phyloP scores from a whole-genome alignment of 192 early-diverging fungal species.

The Dissophora globulifera region DNA sequence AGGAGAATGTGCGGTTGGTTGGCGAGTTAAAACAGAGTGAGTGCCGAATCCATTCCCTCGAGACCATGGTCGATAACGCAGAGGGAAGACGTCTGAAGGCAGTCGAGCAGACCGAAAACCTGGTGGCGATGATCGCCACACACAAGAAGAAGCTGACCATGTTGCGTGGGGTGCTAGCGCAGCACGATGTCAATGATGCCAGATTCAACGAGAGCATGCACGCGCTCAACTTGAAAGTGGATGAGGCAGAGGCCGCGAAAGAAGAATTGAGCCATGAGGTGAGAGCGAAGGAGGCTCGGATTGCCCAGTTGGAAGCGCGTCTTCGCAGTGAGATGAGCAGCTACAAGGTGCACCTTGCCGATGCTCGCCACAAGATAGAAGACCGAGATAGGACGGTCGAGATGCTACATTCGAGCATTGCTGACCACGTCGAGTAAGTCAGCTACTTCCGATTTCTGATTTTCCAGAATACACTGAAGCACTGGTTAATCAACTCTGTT shows the following conservation, averaged over 20 bases:
- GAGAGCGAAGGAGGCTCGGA: constrained; percentile 4
- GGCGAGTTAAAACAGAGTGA: not conserved
- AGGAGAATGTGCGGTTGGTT: constrained; percentile 11
- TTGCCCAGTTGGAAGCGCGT: constrained; percentile 5
- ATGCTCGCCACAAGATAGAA: constrained; percentile 6
- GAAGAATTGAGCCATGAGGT: constrained; percentile 7
- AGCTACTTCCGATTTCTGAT: not conserved
- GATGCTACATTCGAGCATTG: constrained; percentile 10
- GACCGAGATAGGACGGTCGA: constrained; percentile 28
- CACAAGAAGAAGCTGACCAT: constrained; percentile 13
- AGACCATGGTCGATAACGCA: constrained; percentile 5
- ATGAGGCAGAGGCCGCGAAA: constrained; percentile 3
- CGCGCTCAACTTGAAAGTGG: constrained; percentile 6
- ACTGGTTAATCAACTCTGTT: no score
- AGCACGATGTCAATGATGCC: constrained; percentile 19
- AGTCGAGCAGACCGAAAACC: constrained; percentile 10
- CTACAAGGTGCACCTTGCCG: constrained; percentile 4
- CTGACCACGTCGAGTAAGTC: constrained; percentile 13
- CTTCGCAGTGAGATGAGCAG: not conserved
- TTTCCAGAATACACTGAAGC: no score
- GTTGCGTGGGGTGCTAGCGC: constrained; percentile 6
- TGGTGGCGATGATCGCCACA: constrained; percentile 15
- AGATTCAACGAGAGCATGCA: constrained; percentile 1
- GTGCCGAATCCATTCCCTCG: not conserved
- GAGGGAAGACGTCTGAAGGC: constrained; percentile 17